phyloP scores from a whole-genome alignment of 257 asterid genomes.

The Schizonepeta tenuifolia region DNA sequence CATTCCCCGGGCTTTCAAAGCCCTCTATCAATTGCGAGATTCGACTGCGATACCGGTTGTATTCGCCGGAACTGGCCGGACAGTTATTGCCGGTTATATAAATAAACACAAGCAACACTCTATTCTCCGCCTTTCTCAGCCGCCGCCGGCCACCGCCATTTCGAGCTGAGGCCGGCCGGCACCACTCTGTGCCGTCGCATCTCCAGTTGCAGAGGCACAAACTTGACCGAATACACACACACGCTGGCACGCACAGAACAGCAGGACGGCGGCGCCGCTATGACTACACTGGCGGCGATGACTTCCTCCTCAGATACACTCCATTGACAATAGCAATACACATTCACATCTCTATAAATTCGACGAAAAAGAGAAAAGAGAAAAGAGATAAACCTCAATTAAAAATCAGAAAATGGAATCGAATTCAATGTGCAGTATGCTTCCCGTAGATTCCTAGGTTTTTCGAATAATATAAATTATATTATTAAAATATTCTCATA shows the following conservation, averaged over 20 bases:
- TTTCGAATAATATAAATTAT: too few species aligned
- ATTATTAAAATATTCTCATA: too few species aligned
- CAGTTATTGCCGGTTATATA: background rate
- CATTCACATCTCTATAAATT: too few species aligned
- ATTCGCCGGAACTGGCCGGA: too few species aligned
- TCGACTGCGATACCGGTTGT: too few species aligned
- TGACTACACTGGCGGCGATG: background rate
- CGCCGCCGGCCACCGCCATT: background rate
- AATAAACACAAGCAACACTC: background rate
- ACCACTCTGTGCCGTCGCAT: background rate
- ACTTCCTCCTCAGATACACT: background rate
- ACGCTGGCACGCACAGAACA: background rate
- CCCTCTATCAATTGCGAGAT: background rate
- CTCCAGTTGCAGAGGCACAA: background rate
- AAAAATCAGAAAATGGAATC: too few species aligned
- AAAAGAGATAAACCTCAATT: too few species aligned
- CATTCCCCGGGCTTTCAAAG: background rate
- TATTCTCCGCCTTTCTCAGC: background rate
- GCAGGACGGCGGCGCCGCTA: background rate
- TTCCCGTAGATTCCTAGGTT: too few species aligned
- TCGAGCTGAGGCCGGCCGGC: background rate
- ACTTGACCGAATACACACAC: background rate
- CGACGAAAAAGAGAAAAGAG: too few species aligned
- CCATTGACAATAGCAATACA: background rate
- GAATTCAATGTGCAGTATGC: too few species aligned